Evolutionary conservation across 1,284 basidiomycete species (phyloP), one percentile per base, ranked within the genome.

Genomic region (Jaminaea rosea): DNA sequence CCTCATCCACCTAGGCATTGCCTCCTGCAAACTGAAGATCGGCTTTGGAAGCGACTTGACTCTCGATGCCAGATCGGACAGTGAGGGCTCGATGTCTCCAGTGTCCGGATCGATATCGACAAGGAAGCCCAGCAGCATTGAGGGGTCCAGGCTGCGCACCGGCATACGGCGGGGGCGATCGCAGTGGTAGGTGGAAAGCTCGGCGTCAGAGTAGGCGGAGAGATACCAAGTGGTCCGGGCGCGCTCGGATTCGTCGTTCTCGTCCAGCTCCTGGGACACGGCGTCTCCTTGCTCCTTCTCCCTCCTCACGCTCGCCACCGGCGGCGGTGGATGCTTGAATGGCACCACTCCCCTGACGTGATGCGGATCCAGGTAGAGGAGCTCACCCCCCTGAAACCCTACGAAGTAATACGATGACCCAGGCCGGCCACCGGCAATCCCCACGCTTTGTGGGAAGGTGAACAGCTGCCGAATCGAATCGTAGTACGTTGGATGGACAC

Each of bases 321-420:
- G 9, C 23, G 65, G 64, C 1, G 83, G 82, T 1, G 83, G 81
- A 0, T 81, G 78, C 11, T 84, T 82, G 6, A 92, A 79, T 0
- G 86, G 84, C 9, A 98, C 78, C 0, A 88, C 80, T 0, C 88
- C 82, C 6, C 91, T 82, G 0, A 89, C 81, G 67, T 93, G 84
- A 72, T 97, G 93, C 0, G 93, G 93, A 74, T 98, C 93, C 46
- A 97, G 85, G 72, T 97, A 98, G 76, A 96, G 93, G 26, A 72
- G 60, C 29, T 59, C 58, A 23, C 63, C 60, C 28, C 84, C 86
- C 72, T 97, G 93, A 0, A 84, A 82, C 11, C 90, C 93, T 47
- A 97, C 87, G 74, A 98, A 98, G 76, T 97, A 98, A 75, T 96
- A 97, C 0, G 90, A 96, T 0, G 89, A 93, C 21, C 87, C 87